phyloP scores from a whole-genome alignment of 768 basidiomycete genomes.

The Trametes cubensis region DNA sequence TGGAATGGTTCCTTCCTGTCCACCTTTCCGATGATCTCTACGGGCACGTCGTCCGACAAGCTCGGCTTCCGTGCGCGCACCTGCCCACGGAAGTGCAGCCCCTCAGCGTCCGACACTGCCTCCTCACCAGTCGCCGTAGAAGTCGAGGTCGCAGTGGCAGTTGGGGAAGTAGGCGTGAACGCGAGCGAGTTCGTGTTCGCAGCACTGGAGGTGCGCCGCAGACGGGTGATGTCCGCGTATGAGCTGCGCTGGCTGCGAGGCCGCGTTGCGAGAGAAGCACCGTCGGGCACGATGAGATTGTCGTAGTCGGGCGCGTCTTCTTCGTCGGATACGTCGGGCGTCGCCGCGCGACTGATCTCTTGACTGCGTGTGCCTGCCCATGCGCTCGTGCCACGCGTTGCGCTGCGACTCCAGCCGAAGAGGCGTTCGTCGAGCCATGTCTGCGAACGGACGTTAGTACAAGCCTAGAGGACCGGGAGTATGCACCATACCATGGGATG shows the following conservation, averaged over 20 bases:
- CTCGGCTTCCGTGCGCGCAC: constrained; percentile 59
- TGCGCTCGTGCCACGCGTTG: constrained; percentile 79
- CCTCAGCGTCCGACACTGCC: constrained; percentile 40
- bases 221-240: constrained; percentile 79
- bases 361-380: constrained; percentile 70
- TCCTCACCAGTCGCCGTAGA: constrained; percentile 22
- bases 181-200: constrained; percentile 53
- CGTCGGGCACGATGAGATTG: constrained; percentile 73
- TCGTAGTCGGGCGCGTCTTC: constrained; percentile 90
- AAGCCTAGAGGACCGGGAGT: background rate
- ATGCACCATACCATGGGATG: constrained; percentile 74
- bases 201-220: constrained; percentile 51
- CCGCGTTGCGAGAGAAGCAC: constrained; percentile 35
- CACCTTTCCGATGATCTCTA: constrained; percentile 62
- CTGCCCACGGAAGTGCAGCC: constrained; percentile 41
- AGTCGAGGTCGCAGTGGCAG: constrained; percentile 11
- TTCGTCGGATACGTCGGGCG: constrained; percentile 81
- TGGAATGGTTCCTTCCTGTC: constrained; percentile 60
- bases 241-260: constrained; percentile 35
- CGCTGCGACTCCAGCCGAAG: constrained; percentile 87
- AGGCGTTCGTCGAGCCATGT: constrained; percentile 93
- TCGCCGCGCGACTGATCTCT: constrained; percentile 63
- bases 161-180: constrained; percentile 15
- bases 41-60: constrained; percentile 64
- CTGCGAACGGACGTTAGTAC: constrained; percentile 30